Evolutionary conservation across 169 alveolate genomes (phyloP), one percentile per base, ranked within the genome.

Genomic region (Cryptosporidium muris): DNA sequence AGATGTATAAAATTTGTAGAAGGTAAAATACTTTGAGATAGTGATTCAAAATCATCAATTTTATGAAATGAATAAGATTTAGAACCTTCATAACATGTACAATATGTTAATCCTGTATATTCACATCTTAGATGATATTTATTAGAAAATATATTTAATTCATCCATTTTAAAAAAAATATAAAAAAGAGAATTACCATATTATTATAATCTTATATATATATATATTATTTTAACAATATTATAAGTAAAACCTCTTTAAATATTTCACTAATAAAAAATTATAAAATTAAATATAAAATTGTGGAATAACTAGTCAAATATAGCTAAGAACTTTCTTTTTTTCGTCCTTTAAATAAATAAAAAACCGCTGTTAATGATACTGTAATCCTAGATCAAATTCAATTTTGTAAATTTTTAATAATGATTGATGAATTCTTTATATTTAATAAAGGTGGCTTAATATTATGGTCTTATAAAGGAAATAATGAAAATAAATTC

Each of bases 371-470:
- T 53, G 25, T 1, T 34, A 16, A 60, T 60, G 38, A 60, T 60
- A 16, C 25, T 3, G 2, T 5, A 60, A 3, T 34, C 2, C 4
- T 6, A 34, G 25, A 8, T 25, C 49, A 34, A 8, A 5, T 60
- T 4, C 49, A 1, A 16, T 9, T 6, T 4, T 60, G 2, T 60
- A 16, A 60, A 34, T 49, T 9, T 49, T 49, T 0, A 38, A 60
- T 16, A 9, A 74, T 74, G 85, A 74, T 74, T 58, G 85, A 74
- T 45, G 67, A 60, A 58, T 58, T 74, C 51, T 74, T 74, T 62
- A 64, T 74, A 9, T 74, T 74, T 42, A 74, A 74, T 25, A 74
- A 74, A 48, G 14, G 52, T 16, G 85, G 85, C 45, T 37, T 74
- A 45, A 45, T 74, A 58, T 68, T 74, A 42, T 74, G 85, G 85